Conservation (phyloP, 2,329 filamentous ascomycete species). For the Fusarium sp. region DNA sequence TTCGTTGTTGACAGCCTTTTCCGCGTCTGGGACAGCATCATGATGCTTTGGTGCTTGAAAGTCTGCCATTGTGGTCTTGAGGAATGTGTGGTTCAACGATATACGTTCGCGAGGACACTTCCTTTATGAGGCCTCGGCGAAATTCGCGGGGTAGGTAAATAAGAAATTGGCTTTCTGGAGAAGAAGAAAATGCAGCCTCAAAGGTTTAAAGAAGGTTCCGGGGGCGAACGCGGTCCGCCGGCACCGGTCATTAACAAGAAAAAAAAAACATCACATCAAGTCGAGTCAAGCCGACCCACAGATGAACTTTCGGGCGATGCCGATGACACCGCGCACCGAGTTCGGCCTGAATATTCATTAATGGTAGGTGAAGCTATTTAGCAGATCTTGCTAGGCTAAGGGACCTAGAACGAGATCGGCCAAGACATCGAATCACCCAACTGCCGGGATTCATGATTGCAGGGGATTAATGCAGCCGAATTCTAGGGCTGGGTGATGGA, state of each 20-base stretch:
- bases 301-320: slow-evolving; percentile 5
- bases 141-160: background rate
- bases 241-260: slow-evolving; percentile 6
- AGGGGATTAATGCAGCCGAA: background rate
- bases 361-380: background rate
- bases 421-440: background rate
- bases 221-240: slow-evolving; percentile 15
- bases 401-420: background rate
- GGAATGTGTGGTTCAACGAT: background rate
- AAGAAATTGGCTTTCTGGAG: background rate
- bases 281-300: slow-evolving; percentile 29
- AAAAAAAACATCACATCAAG: background rate
- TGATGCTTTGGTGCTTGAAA: background rate
- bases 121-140: background rate
- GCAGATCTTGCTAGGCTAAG: background rate
- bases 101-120: background rate
- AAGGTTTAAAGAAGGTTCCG: background rate
- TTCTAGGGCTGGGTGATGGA: background rate
- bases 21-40: background rate
- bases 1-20: slow-evolving; percentile 11
- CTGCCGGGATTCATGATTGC: background rate
- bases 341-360: background rate
- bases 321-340: slow-evolving; percentile 30
- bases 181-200: background rate
- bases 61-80: slow-evolving; percentile 8